Percentiles rank a stretch among this genome's conserved stretches.
These are phyloP conservation scores for Phytophthora idaei DNA, from an alignment of 352 stramenopile genomes.

Conservation along the genomic window DNA sequence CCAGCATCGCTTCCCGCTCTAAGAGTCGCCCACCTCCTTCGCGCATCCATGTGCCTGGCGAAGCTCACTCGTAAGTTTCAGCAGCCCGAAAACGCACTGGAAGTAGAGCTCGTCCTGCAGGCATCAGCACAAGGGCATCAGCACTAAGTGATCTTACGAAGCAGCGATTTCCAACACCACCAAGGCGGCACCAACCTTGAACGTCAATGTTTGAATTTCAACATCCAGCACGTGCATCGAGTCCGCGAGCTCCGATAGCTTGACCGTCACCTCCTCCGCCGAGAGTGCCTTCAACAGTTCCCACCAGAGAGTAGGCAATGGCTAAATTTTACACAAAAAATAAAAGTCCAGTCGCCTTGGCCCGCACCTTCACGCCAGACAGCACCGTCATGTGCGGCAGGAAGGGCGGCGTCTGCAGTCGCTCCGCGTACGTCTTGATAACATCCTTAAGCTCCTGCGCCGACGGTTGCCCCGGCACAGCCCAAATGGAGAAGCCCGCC, in stretches of 20 bases:
- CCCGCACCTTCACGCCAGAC: conserved; percentile 46
- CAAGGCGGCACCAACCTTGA: conserved; percentile 40
- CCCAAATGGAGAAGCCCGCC: conserved; percentile 67
- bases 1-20: neutral
- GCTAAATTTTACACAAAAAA: neutral
- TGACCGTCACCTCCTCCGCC: conserved; percentile 31
- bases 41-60: conserved; percentile 35
- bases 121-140: neutral
- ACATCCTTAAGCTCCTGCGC: conserved; percentile 30
- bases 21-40: conserved; percentile 41
- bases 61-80: conserved; percentile 49
- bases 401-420: conserved; percentile 53
- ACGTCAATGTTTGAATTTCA: conserved; percentile 49
- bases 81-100: conserved; percentile 68
- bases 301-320: neutral
- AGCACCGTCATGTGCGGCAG: conserved; percentile 68
- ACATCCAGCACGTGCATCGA: conserved; percentile 36
- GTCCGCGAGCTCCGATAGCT: conserved; percentile 43
- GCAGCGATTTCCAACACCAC: neutral
- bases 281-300: conserved; percentile 30
- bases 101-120: conserved; percentile 61
- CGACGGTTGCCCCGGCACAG: conserved; percentile 33
- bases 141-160: neutral
- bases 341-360: neutral
- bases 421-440: conserved; percentile 46